Evolutionary conservation across 176 grass and related monocot genomes (phyloP), one percentile per base, ranked within the genome.

Genomic region (Lolium perenne): DNA sequence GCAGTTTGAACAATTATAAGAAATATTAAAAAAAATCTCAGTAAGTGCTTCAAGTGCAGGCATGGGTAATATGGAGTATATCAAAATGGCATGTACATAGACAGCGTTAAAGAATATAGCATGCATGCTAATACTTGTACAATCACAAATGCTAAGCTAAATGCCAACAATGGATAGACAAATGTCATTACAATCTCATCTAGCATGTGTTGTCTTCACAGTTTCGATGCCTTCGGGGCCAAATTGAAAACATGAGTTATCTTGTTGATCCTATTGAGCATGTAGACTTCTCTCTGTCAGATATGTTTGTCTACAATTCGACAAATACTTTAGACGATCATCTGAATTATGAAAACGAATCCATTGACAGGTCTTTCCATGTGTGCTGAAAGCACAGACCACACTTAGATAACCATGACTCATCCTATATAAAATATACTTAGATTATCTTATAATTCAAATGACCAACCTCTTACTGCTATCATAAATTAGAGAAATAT

Each of bases 1-100:
- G 90, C 90, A 89, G 71, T 91, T 86, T 55, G 17, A 91, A 23
- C 43, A 84, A 91, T 18, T 63, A 50, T 81, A 55, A 21, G 82
- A 82, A 40, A 67, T 8, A 76, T 87, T 84, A 80, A 76, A 1
- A 75, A 48, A 71, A 46, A 32, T 20, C 11, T 81, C 45, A 81
- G 68, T 22, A 85, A 81, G n/a, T 81, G 21, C 14, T 85, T 85
- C 38, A 62, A 29, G 26, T 58, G 38, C 63, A 84, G 0, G 0
- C 50, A 71, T 6, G 60, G 16, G 11, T 13, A 45, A 73, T 78
- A 35, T 3, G 32, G 32, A 35, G 32, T 35, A 51, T 78, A 20
- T 76, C 38, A 0, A 10, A 60, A 45, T 86, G 51, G 67, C 25
- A 7, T 76, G 70, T 25, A 61, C 53, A 73, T 6, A 74, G 9